Base-by-base conservation (phyloP, 805 yeast species). In the Candida loeiensis region DNA sequence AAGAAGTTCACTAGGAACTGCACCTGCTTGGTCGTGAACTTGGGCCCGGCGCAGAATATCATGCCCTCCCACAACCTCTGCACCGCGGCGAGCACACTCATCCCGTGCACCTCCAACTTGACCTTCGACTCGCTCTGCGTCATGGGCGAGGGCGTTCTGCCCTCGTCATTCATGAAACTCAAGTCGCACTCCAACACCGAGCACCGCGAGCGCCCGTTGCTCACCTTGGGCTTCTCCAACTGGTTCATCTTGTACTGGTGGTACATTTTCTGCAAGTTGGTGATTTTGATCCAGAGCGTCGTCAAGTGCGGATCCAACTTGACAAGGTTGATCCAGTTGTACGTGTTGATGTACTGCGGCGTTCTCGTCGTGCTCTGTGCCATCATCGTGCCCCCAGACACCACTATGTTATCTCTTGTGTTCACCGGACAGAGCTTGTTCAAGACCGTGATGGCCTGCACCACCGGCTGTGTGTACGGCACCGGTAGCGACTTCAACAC, bases 171-270 rank as follows among this genome's bases (percentile, higher is more conserved):
- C 66, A 65, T 57, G 30, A 61, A 52, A 43, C 63, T 61, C 44
- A 66, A 56, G 45, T 64, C 71, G 40, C 67, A 65, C 37, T 62
- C 69, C 25, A 66, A 56, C 2, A 68, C 73, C 1, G 73, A 73
- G 38, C 73, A 68, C 38, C 30, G 29, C 51, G 54, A 24, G 6
- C 22, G 17, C 8, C 26, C 33, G 3, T 29, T 20, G 14, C 18
- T 21, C 14, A 17, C 16, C 28, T 33, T 33, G 21, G 30, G 40
- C 31, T 29, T 17, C 28, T 26, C 47, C 26, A 53, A 40, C 24
- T 49, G 36, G 28, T 48, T 49, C 43, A 56, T 53, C 45, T 67
- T 68, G 51, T 64, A 69, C 31, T 56, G 45, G 41, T 62, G 66
- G 50, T 69, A 69, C 9, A 63, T 53, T 36, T 65, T 66, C 46